A percentile compares a stretch with the other conserved stretches of the same genome.
These are phyloP conservation scores for Crepidotus variabilis DNA, from an alignment of 768 basidiomycete genomes.

Conservation along the genomic window DNA sequence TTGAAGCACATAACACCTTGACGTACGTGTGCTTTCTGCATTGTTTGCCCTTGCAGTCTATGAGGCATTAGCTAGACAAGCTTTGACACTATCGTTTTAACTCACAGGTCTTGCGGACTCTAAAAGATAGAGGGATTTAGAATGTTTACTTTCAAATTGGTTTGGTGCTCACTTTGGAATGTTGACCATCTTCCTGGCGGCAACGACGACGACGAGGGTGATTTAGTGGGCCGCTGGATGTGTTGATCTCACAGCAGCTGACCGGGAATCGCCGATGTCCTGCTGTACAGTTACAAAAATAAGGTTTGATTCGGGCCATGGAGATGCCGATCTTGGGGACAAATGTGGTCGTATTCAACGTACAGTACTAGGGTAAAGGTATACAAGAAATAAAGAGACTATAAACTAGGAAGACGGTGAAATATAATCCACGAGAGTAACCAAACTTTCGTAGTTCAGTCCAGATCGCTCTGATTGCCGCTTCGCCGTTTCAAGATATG, in stretches of 20 bases:
- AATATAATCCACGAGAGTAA: conserved; percentile 18
- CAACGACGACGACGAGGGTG: conserved; percentile 38
- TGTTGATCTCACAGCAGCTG: conserved; percentile 25
- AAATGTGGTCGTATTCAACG: no score
- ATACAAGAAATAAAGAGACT: no score
- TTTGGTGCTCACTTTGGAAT: conserved; percentile 75
- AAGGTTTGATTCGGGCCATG: conserved; percentile 21
- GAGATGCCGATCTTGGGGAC: neutral
- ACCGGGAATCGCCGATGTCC: conserved; percentile 31
- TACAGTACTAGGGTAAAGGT: no score
- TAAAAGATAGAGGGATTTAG: conserved; percentile 10
- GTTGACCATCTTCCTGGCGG: conserved; percentile 76
- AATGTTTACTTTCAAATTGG: neutral
- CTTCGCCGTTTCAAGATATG: conserved; percentile 17
- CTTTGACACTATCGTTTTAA: conserved; percentile 16
- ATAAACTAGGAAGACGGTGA: conserved; percentile 1
- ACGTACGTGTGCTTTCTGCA: conserved; percentile 97
- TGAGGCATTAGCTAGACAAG: neutral
- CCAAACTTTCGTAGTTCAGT: conserved; percentile 12
- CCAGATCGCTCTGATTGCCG: conserved; percentile 12
- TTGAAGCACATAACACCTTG: conserved; percentile 4
- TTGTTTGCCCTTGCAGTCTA: conserved; percentile 93
- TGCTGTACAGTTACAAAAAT: conserved; percentile 35
- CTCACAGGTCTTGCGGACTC: conserved; percentile 97
- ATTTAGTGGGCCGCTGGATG: conserved; percentile 20